Percentiles rank a stretch among this genome's conserved stretches.
Conservation (phyloP, 257 asterid species). For the Coffea canephora region DNA sequence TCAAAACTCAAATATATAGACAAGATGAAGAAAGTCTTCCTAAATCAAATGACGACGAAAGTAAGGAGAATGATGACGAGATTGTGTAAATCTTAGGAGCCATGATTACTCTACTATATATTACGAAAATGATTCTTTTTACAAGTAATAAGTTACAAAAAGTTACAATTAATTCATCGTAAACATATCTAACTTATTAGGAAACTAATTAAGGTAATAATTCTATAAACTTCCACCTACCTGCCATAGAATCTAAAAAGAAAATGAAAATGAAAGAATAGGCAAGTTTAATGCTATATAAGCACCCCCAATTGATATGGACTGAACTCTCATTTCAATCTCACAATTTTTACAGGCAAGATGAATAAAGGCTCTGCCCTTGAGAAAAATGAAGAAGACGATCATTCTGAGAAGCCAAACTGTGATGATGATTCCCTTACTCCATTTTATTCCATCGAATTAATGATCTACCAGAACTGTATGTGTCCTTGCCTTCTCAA, state of each 20-base stretch:
- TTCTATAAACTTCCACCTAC: not conserved
- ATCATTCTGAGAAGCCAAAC: not conserved
- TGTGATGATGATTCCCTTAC: not conserved
- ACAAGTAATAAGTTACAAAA: too few species aligned
- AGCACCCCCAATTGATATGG: not conserved
- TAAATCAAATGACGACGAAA: too few species aligned
- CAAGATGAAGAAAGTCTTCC: too few species aligned
- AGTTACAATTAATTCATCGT: not conserved
- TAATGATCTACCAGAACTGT: not conserved
- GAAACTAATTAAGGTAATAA: not conserved
- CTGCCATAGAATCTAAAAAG: not conserved
- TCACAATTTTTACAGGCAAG: not conserved
- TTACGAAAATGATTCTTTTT: too few species aligned
- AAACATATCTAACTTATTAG: not conserved
- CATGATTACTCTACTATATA: too few species aligned
- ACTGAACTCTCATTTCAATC: not conserved
- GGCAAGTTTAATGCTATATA: not conserved
- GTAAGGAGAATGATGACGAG: too few species aligned
- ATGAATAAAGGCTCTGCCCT: not conserved
- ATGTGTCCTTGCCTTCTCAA: not conserved
- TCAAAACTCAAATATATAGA: too few species aligned
- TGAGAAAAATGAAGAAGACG: not conserved
- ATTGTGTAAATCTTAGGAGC: too few species aligned
- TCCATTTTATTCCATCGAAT: not conserved
- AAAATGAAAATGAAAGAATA: too few species aligned